phyloP scores from a whole-genome alignment of 306 rosid genomes.

The Elaeagnus macrophylla region DNA sequence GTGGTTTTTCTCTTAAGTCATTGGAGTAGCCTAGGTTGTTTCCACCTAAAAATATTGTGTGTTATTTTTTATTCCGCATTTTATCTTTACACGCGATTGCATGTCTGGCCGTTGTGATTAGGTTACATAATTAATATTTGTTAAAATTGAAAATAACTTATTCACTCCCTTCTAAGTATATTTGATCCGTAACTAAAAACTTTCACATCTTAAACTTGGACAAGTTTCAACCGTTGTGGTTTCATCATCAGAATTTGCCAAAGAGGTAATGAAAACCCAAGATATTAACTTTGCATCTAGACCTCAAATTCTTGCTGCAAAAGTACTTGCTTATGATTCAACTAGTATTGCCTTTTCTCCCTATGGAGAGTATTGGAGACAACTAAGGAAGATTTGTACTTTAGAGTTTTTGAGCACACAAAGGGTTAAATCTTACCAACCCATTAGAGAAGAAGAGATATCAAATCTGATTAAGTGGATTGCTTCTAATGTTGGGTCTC shows the following conservation, averaged over 20 bases:
- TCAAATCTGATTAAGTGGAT: slow-evolving; percentile 23
- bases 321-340: background rate
- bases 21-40: too few relatives aligned
- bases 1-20: too few relatives aligned
- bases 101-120: too few relatives aligned
- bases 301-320: slow-evolving; percentile 8
- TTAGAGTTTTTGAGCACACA: slow-evolving; percentile 28
- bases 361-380: slow-evolving; percentile 11
- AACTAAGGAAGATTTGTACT: slow-evolving; percentile 19
- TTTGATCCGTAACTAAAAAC: too few relatives aligned
- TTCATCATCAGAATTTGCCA: too few relatives aligned
- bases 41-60: too few relatives aligned
- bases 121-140: too few relatives aligned
- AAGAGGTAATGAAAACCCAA: too few relatives aligned
- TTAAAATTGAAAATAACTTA: too few relatives aligned
- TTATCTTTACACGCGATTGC: too few relatives aligned
- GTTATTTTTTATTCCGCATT: too few relatives aligned
- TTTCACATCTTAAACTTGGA: slow-evolving; percentile 34
- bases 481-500: slow-evolving; percentile 5
- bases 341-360: slow-evolving; percentile 1
- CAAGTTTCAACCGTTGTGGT: slow-evolving; percentile 1
- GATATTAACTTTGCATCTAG: slow-evolving; percentile 9
- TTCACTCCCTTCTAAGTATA: too few relatives aligned
- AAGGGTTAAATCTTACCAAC: slow-evolving; percentile 32
- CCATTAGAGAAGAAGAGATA: slow-evolving; percentile 39